Base-by-base conservation (phyloP, 441 rosid species). In the Monsonia emarginata region DNA sequence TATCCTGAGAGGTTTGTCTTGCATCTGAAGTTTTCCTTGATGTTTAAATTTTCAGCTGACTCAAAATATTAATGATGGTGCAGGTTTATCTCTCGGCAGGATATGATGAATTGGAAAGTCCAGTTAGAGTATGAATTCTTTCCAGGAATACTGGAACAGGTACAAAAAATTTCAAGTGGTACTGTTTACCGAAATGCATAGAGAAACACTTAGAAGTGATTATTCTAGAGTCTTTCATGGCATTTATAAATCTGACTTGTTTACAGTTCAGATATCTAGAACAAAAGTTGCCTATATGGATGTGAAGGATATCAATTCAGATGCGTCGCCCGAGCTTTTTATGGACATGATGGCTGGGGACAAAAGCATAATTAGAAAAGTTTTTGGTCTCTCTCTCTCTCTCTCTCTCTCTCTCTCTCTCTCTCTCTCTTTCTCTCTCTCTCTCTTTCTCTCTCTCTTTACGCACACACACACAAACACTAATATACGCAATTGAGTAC, bases 201-300 rank as follows among this genome's bases (percentile, higher is more conserved):
- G 1, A 8, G 59, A 59, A 64, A 31, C 26, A 8, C 57, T 28
- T 46, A 11, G 30, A 52, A 69, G 63, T 66, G 62, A 75, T 72
- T 40, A 58, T 68, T 75, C 50, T 59, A 64, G 48, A 65, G 72
- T 70, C 68, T 69, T 79, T 80, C 70, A 10, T 75, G 28, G 77
- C 79, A 71, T 67, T 85, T 81, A 80, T 82, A 84, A 57, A 79
- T 80, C 89, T 92, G 87, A 87, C 90, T 91, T 84, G 75, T 86
- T 76, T 82, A 74, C 96, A 90, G 97, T 90, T 88, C 96, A 93
- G 98, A 86, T 93, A 82, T 90, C 90, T 78, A 88, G 84, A 82
- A 85, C 73, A 75, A 84, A 81, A 75, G 82, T 79, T 62, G 87
- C 80, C 50, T 93, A 83, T 81, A 93, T 88, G 87, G 98, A 93